These are phyloP conservation scores for Leccinum subrobustum DNA, from an alignment of 1,284 basidiomycete genomes.

Conservation along the genomic window DNA sequence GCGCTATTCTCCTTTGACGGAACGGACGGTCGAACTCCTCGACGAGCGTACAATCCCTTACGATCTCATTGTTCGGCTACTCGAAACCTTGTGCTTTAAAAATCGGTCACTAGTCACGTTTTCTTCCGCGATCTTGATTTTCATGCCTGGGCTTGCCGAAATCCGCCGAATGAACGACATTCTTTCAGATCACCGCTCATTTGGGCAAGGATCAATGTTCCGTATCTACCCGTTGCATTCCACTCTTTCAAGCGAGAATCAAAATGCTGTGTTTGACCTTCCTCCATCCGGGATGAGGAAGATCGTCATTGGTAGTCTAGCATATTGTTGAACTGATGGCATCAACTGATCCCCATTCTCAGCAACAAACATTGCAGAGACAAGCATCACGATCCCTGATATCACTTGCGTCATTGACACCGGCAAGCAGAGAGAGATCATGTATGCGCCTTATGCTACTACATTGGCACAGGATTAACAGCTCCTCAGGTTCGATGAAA, in stretches of 20 bases:
- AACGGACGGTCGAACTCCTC: constrained; percentile 80
- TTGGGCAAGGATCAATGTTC: constrained; percentile 70
- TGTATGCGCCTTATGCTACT: constrained; percentile 39
- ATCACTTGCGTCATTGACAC: constrained; percentile 97
- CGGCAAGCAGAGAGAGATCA: constrained; percentile 93
- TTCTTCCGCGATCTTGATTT: constrained; percentile 86
- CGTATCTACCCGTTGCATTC: constrained; percentile 90
- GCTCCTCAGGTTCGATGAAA: constrained; percentile 85
- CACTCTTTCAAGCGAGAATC: constrained; percentile 86
- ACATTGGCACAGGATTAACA: constrained; percentile 11
- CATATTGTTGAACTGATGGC: constrained; percentile 55
- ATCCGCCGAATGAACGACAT: constrained; percentile 89
- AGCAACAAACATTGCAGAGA: constrained; percentile 76
- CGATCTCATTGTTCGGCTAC: constrained; percentile 85
- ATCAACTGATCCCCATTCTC: constrained; percentile 50
- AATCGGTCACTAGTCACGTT: constrained; percentile 53
- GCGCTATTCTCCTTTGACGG: constrained; percentile 72
- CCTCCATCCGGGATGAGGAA: constrained; percentile 82
- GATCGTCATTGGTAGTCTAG: constrained; percentile 78
- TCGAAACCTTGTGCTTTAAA: constrained; percentile 87
- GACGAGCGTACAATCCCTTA: constrained; percentile 92
- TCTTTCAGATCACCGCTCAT: constrained; percentile 72
- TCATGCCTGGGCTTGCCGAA: constrained; percentile 93
- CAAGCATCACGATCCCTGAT: constrained; percentile 97
- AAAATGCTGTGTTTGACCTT: constrained; percentile 87